Percentiles rank a stretch among this genome's conserved stretches.
Conservation (phyloP, 306 rosid species). For the Rubus idaeus region DNA sequence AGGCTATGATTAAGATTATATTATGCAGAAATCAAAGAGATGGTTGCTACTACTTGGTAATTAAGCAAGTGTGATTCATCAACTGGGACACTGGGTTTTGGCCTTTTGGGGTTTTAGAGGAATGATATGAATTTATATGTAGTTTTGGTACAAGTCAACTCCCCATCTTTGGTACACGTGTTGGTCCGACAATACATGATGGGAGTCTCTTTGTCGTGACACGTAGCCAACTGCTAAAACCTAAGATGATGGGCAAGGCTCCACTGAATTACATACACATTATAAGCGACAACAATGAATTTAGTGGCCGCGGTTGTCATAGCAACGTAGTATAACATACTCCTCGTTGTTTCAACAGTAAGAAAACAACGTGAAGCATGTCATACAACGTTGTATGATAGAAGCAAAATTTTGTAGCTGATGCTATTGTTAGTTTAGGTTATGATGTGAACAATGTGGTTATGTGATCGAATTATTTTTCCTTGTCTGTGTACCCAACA, state of each 20-base stretch:
- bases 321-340: too few species aligned
- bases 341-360: too few species aligned
- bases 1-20: not conserved
- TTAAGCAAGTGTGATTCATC: not conserved
- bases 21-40: slow-evolving; percentile 5
- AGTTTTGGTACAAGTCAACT: slow-evolving; percentile 30
- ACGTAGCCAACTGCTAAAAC: slow-evolving; percentile 28
- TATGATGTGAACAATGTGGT: too few species aligned
- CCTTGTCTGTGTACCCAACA: too few species aligned
- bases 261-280: not conserved
- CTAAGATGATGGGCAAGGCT: not conserved
- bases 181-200: slow-evolving; percentile 52
- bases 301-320: too few species aligned
- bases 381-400: too few species aligned
- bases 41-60: slow-evolving; percentile 3
- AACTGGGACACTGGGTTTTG: not conserved
- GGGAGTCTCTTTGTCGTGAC: slow-evolving; percentile 47
- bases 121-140: not conserved
- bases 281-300: not conserved
- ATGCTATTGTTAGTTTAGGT: too few species aligned
- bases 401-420: too few species aligned
- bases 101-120: slow-evolving; percentile 5
- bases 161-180: slow-evolving; percentile 50
- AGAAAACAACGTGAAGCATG: too few species aligned
- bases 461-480: too few species aligned